These are phyloP conservation scores for Craspedostauros australis DNA, from an alignment of 108 stramenopile genomes.

Conservation along the genomic window DNA sequence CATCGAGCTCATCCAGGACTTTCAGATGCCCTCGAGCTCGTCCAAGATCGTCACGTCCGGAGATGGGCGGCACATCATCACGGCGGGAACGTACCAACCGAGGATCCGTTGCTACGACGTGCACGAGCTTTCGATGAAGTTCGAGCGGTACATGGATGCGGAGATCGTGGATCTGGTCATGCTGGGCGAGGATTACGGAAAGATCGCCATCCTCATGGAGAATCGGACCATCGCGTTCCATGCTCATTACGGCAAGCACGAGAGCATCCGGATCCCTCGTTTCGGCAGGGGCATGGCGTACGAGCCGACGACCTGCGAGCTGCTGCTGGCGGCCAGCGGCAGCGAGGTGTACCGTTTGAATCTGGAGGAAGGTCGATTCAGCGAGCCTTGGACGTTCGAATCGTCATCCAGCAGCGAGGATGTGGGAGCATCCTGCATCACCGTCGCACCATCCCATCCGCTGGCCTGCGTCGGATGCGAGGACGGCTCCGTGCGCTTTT, in stretches of 20 bases:
- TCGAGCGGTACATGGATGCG: slow-evolving; percentile 93
- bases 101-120: slow-evolving; percentile 93
- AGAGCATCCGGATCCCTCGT: slow-evolving; percentile 85
- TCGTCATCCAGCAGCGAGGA: too few species aligned
- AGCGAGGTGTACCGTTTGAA: slow-evolving; percentile 89
- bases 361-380: slow-evolving; percentile 94
- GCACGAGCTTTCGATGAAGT: slow-evolving; percentile 94
- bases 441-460: slow-evolving; percentile 60
- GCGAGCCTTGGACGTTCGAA: slow-evolving; percentile 70
- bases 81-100: slow-evolving; percentile 93
- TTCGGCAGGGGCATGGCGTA: slow-evolving; percentile 95
- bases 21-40: slow-evolving; percentile 89
- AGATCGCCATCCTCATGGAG: slow-evolving; percentile 85
- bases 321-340: slow-evolving; percentile 80
- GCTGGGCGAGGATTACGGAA: slow-evolving; percentile 91
- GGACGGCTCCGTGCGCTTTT: slow-evolving; percentile 86
- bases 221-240: slow-evolving; percentile 95
- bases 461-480: slow-evolving; percentile 81
- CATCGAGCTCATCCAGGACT: slow-evolving; percentile 97
- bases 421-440: slow-evolving; percentile 53
- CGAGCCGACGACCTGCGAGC: slow-evolving; percentile 85
- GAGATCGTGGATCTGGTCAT: slow-evolving; percentile 87
- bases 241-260: slow-evolving; percentile 95
- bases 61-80: slow-evolving; percentile 90
- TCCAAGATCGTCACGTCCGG: slow-evolving; percentile 69